Evolutionary conservation across 2,329 filamentous ascomycete genomes (phyloP).

Genomic region (Sporothrix dimorphospora): DNA sequence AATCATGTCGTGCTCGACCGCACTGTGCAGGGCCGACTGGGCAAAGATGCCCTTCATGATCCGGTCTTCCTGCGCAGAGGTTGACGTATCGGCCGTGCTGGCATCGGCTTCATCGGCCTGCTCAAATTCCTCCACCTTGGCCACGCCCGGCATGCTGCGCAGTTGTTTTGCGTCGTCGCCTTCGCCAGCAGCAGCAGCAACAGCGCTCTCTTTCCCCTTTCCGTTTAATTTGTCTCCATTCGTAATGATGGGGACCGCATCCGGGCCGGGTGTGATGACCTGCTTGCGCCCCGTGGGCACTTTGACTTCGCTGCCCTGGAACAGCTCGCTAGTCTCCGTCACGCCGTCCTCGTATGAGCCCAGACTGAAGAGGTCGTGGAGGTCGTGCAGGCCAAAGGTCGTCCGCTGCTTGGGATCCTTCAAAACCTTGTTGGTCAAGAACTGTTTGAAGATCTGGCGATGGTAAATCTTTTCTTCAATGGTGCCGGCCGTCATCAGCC

Average conservation of each 20-base stretch:
- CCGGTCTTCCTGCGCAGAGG: slow-evolving; percentile 64
- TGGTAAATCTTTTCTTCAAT: slow-evolving; percentile 99
- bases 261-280: slow-evolving; percentile 39
- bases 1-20: slow-evolving; percentile 90
- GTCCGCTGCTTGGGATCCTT: slow-evolving; percentile 92
- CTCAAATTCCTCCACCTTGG: slow-evolving; percentile 66
- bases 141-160: slow-evolving; percentile 58
- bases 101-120: slow-evolving; percentile 44
- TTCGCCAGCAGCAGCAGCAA: neutral
- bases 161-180: slow-evolving; percentile 29
- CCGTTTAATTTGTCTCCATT: neutral
- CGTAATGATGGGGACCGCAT: slow-evolving; percentile 31
- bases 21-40: slow-evolving; percentile 82
- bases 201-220: neutral
- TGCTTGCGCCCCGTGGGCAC: slow-evolving; percentile 41
- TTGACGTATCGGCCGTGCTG: slow-evolving; percentile 43
- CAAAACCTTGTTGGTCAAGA: slow-evolving; percentile 93
- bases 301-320: slow-evolving; percentile 82
- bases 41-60: slow-evolving; percentile 90
- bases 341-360: slow-evolving; percentile 67
- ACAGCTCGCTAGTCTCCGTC: slow-evolving; percentile 83
- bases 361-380: slow-evolving; percentile 89
- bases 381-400: slow-evolving; percentile 84
- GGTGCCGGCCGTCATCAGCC: slow-evolving; percentile 95
- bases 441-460: slow-evolving; percentile 97